These are phyloP conservation scores for Fusarium mundagurra DNA, from an alignment of 2,329 filamentous ascomycete genomes.

Conservation along the genomic window DNA sequence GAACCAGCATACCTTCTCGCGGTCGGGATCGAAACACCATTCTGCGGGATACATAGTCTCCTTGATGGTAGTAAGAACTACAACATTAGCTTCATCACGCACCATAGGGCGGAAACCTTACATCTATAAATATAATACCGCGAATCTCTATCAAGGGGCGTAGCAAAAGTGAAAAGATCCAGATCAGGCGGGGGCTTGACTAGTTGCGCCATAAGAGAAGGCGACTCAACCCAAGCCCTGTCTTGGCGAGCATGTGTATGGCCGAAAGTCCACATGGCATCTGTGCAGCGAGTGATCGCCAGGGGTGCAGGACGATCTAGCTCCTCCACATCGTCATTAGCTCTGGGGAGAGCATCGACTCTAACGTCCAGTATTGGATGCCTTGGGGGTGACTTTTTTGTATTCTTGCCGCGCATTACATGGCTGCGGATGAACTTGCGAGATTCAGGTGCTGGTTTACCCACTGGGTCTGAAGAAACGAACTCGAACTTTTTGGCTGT, in stretches of 20 bases:
- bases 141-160: slow-evolving; percentile 25
- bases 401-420: slow-evolving; percentile 45
- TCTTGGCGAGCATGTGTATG: background rate
- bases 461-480: slow-evolving; percentile 36
- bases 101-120: background rate
- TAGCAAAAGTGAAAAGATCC: slow-evolving; percentile 31
- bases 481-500: slow-evolving; percentile 44
- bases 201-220: slow-evolving; percentile 22
- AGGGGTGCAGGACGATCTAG: background rate
- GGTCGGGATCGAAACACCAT: slow-evolving; percentile 41
- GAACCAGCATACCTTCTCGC: slow-evolving; percentile 40
- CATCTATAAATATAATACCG: slow-evolving; percentile 31
- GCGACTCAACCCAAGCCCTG: slow-evolving; percentile 28
- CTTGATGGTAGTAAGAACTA: slow-evolving; percentile 42
- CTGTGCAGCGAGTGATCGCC: background rate
- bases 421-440: slow-evolving; percentile 44
- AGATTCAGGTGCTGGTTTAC: slow-evolving; percentile 36
- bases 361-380: background rate
- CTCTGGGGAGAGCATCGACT: background rate
- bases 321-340: background rate
- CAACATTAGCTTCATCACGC: background rate
- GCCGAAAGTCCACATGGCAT: slow-evolving; percentile 5
- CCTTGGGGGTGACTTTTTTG: slow-evolving; percentile 1
- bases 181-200: slow-evolving; percentile 28
- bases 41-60: slow-evolving; percentile 45